These are phyloP conservation scores for Phlebopus sp. DNA, from an alignment of 1,284 basidiomycete genomes.

Conservation along the genomic window DNA sequence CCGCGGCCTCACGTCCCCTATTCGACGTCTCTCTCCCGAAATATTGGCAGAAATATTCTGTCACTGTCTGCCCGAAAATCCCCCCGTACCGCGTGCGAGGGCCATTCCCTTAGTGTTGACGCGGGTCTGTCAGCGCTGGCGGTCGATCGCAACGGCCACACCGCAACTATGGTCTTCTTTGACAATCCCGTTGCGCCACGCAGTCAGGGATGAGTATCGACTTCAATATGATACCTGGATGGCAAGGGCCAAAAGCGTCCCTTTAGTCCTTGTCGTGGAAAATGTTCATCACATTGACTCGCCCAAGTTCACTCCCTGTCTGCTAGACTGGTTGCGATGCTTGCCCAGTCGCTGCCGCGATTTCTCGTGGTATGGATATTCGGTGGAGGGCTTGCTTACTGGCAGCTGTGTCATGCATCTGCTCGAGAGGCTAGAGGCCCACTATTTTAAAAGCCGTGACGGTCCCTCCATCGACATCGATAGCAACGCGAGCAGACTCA, in stretches of 20 bases:
- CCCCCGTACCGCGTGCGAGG: too few species aligned
- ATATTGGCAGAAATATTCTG: constrained; percentile 32
- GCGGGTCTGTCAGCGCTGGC: too few species aligned
- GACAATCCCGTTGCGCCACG: background rate
- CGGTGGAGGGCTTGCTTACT: constrained; percentile 19
- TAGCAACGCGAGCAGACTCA: constrained; percentile 1
- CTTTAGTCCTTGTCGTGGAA: too few species aligned
- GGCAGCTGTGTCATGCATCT: background rate
- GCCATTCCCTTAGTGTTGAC: too few species aligned
- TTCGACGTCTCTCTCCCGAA: constrained; percentile 29
- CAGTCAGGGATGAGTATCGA: too few species aligned
- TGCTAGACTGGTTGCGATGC: constrained; percentile 16
- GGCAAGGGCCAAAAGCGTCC: too few species aligned
- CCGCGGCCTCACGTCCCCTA: constrained; percentile 25
- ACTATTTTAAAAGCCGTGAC: too few species aligned
- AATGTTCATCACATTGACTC: too few species aligned
- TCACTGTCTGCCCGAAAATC: constrained; percentile 25
- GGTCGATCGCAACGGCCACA: constrained; percentile 26
- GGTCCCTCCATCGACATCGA: constrained; percentile 16
- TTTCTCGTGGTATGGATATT: constrained; percentile 34
- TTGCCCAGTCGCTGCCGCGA: constrained; percentile 23
- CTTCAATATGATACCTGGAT: too few species aligned
- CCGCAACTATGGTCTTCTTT: constrained; percentile 28
- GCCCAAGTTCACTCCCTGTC: too few species aligned
- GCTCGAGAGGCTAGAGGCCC: too few species aligned